A percentile compares a stretch with the other conserved stretches of the same genome.
Conservation (phyloP, 2,329 filamentous ascomycete genomes). For the Botrytis porri region DNA sequence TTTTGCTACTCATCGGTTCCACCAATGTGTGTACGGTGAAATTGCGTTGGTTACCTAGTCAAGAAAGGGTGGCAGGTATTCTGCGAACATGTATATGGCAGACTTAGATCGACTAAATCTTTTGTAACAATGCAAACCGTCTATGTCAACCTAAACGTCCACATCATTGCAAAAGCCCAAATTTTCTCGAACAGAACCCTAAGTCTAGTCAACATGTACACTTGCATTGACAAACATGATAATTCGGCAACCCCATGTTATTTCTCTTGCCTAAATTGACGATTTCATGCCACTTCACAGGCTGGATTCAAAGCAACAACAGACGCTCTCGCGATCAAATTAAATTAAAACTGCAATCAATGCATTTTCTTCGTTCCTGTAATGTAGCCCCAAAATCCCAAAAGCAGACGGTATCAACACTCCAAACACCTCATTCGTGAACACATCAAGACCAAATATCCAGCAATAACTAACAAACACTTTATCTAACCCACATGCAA, state of each 20-base stretch:
- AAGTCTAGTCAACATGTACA: neutral
- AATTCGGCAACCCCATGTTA: neutral
- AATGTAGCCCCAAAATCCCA: neutral
- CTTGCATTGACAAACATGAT: neutral
- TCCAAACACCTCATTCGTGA: neutral
- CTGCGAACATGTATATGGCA: neutral
- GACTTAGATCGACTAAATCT: neutral
- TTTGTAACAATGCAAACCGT: neutral
- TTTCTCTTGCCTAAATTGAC: neutral
- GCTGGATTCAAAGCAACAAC: neutral
- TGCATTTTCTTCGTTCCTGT: neutral
- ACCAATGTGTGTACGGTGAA: neutral
- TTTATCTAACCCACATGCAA: neutral
- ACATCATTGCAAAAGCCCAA: neutral
- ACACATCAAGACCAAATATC: neutral
- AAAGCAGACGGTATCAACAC: neutral
- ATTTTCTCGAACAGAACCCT: neutral
- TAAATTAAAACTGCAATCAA: neutral
- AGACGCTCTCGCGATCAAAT: neutral
- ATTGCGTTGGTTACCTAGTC: neutral
- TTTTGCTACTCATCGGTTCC: neutral
- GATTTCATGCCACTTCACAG: neutral
- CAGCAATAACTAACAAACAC: neutral
- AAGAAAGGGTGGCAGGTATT: neutral
- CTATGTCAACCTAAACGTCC: neutral